Percentiles rank a stretch among this genome's conserved stretches.
Conservation (phyloP, 2,329 filamentous ascomycete species). For the Hypoxylon sp. region DNA sequence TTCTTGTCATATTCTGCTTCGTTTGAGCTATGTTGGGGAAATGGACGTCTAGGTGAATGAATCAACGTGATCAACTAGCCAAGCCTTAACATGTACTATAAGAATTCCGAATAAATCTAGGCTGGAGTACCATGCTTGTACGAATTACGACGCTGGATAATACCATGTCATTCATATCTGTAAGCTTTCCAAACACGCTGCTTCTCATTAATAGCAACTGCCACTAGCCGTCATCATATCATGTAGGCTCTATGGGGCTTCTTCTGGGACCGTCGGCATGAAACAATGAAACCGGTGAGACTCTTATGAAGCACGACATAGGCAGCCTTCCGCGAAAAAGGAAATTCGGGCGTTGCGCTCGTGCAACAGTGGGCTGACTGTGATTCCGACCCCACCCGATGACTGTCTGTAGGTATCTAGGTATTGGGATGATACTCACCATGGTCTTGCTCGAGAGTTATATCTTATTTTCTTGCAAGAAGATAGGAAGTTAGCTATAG, state of each 20-base stretch:
- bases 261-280: constrained; percentile 23
- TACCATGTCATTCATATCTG: neutral
- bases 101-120: too few relatives aligned
- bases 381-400: neutral
- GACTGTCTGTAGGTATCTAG: too few relatives aligned
- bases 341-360: constrained; percentile 24
- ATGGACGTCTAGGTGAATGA: too few relatives aligned
- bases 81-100: too few relatives aligned
- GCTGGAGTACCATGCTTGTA: too few relatives aligned
- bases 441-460: neutral
- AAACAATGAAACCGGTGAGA: constrained; percentile 24
- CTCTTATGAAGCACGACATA: constrained; percentile 20
- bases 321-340: constrained; percentile 6
- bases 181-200: neutral
- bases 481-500: neutral
- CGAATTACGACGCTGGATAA: neutral
- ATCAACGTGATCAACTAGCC: too few relatives aligned
- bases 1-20: too few relatives aligned
- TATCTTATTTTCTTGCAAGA: neutral
- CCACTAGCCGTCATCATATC: constrained; percentile 7
- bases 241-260: neutral
- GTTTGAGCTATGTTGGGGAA: too few relatives aligned
- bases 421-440: neutral
- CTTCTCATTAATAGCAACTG: constrained; percentile 1
- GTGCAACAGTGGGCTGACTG: constrained; percentile 28